phyloP scores from a whole-genome alignment of 2,329 filamentous ascomycete genomes.

The Zelopaecilomyces penicillatus region DNA sequence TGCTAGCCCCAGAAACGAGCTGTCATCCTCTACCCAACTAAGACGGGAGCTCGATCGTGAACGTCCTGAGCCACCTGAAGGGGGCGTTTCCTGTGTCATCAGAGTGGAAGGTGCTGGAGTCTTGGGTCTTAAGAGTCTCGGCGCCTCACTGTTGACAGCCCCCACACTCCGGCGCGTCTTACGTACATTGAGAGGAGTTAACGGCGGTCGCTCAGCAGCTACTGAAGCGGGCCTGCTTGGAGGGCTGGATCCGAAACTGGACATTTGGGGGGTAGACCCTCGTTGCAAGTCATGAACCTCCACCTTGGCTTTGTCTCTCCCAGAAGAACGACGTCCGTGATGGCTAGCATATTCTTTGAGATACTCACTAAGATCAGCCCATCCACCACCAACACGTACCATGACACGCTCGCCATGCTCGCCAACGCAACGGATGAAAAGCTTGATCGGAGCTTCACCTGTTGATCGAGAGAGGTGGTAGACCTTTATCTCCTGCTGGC shows the following conservation, averaged over 20 bases:
- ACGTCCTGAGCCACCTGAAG: slow-evolving; percentile 35
- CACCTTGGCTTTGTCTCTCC: slow-evolving; percentile 41
- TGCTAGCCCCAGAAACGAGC: slow-evolving; percentile 56
- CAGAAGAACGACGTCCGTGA: slow-evolving; percentile 63
- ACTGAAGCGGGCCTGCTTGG: slow-evolving; percentile 33
- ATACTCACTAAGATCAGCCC: slow-evolving; percentile 94
- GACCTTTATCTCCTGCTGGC: slow-evolving; percentile 71
- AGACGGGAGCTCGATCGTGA: slow-evolving; percentile 46
- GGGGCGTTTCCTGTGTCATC: slow-evolving; percentile 30
- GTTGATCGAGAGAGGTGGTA: slow-evolving; percentile 84
- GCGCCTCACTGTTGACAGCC: slow-evolving; percentile 22
- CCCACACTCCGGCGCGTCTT: slow-evolving; percentile 44
- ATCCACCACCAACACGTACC: slow-evolving; percentile 97
- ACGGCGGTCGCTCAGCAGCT: slow-evolving; percentile 27
- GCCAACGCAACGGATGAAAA: slow-evolving; percentile 88
- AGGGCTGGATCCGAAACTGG: slow-evolving; percentile 32
- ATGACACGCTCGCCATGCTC: slow-evolving; percentile 88
- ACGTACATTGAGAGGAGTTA: slow-evolving; percentile 44
- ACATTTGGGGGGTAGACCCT: slow-evolving; percentile 17
- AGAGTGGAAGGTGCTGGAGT: slow-evolving; percentile 33
- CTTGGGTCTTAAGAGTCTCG: slow-evolving; percentile 26
- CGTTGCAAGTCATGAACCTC: slow-evolving; percentile 47
- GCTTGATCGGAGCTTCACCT: slow-evolving; percentile 81
- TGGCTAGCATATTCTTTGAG: slow-evolving; percentile 88
- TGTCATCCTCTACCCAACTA: slow-evolving; percentile 52